A percentile compares a stretch with the other conserved stretches of the same genome.
phyloP scores from a whole-genome alignment of 352 stramenopile species.

The Globisporangium ultimum region DNA sequence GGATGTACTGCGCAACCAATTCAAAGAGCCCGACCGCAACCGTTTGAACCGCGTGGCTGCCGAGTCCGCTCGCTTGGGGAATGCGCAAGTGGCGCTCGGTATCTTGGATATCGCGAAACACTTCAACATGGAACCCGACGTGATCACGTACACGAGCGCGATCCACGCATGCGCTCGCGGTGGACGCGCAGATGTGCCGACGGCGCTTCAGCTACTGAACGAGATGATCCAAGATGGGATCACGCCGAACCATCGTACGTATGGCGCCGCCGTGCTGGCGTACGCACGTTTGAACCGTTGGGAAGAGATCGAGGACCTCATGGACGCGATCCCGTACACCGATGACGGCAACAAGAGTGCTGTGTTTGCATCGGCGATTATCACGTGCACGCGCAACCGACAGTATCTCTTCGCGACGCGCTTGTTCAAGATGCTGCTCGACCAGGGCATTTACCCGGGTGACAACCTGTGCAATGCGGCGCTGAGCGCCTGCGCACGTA shows the following conservation, averaged over 20 bases:
- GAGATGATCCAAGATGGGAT: conserved; percentile 67
- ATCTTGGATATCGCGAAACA: conserved; percentile 70
- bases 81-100: conserved; percentile 60
- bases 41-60: conserved; percentile 67
- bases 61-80: conserved; percentile 60
- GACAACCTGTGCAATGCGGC: conserved; percentile 74
- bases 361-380: conserved; percentile 72
- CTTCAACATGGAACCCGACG: conserved; percentile 58
- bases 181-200: conserved; percentile 36
- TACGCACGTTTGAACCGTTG: conserved; percentile 65
- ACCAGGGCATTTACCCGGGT: conserved; percentile 61
- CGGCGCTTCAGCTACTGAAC: conserved; percentile 65
- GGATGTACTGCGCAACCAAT: conserved; percentile 59
- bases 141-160: conserved; percentile 75
- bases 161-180: conserved; percentile 78
- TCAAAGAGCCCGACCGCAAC: conserved; percentile 40
- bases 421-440: conserved; percentile 62
- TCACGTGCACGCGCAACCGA: conserved; percentile 69
- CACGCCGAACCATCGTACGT: conserved; percentile 69
- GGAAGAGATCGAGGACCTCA: conserved; percentile 64
- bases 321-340: conserved; percentile 55
- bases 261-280: conserved; percentile 63
- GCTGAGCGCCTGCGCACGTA: conserved; percentile 65
- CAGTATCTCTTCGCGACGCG: conserved; percentile 56
- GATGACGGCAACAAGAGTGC: conserved; percentile 53